Evolutionary conservation across 441 rosid species (phyloP).

Genomic region (Melastoma candidum): DNA sequence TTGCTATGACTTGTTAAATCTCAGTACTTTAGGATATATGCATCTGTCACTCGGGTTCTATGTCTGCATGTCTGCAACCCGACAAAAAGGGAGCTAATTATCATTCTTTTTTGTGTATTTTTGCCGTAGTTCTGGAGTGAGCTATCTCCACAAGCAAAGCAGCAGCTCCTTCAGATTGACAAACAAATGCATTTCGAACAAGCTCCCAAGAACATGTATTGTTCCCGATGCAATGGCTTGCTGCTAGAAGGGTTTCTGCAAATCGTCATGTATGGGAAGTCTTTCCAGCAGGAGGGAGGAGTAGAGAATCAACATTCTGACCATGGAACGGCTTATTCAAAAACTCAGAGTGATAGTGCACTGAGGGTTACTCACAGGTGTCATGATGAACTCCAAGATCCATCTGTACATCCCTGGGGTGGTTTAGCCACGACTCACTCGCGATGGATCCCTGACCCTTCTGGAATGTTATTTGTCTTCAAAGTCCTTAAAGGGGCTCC

Average conservation of each 20-base stretch:
- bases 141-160: constrained; percentile 50
- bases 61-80: constrained; percentile 5
- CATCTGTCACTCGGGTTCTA: neutral
- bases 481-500: constrained; percentile 65
- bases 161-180: constrained; percentile 65
- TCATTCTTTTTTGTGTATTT: constrained; percentile 12
- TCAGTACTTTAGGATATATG: too few species aligned
- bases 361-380: constrained; percentile 26
- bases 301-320: constrained; percentile 25
- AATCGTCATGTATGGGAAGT: constrained; percentile 77
- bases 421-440: constrained; percentile 74
- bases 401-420: constrained; percentile 90
- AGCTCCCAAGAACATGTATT: constrained; percentile 88
- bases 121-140: constrained; percentile 73
- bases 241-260: constrained; percentile 81
- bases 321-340: constrained; percentile 27
- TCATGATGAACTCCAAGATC: constrained; percentile 66
- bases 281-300: constrained; percentile 54
- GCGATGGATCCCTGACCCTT: constrained; percentile 73
- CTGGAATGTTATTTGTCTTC: constrained; percentile 68
- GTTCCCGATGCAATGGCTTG: constrained; percentile 89
- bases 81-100: constrained; percentile 1
- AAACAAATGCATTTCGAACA: constrained; percentile 84
- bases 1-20: too few species aligned
- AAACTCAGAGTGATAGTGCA: constrained; percentile 30